These are phyloP conservation scores for Pyronema omphalodes DNA, from an alignment of 495 filamentous ascomycete species.

Conservation along the genomic window DNA sequence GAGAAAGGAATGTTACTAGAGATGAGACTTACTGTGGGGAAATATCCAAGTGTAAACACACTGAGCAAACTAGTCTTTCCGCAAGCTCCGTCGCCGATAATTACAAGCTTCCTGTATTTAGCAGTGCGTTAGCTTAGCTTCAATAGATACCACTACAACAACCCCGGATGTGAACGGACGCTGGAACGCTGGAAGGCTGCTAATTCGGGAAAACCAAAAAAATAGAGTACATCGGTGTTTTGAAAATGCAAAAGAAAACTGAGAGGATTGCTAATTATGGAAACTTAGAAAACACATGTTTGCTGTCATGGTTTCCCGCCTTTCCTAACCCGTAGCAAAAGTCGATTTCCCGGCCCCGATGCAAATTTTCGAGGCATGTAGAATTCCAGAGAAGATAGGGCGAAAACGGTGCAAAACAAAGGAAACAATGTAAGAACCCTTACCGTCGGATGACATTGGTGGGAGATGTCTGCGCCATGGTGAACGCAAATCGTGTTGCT, in stretches of 20 bases:
- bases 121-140: no score
- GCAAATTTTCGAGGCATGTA: neutral
- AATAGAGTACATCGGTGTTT: no score
- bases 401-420: neutral
- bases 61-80: slow-evolving; percentile 95
- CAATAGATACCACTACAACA: no score
- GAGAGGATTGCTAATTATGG: no score
- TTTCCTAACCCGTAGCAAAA: neutral
- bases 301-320: neutral
- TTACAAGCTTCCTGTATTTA: slow-evolving; percentile 72
- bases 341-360: neutral
- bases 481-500: neutral
- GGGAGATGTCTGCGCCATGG: slow-evolving; percentile 42
- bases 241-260: no score
- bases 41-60: slow-evolving; percentile 96
- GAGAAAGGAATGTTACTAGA: no score
- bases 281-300: no score
- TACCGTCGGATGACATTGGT: slow-evolving; percentile 63
- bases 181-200: no score
- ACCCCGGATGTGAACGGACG: no score
- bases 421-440: slow-evolving; percentile 14
- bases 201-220: no score
- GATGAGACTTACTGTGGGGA: slow-evolving; percentile 53
- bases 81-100: slow-evolving; percentile 96
- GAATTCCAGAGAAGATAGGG: no score